These are phyloP conservation scores for Luffa acutangula DNA, from an alignment of 306 rosid species.

Conservation along the genomic window DNA sequence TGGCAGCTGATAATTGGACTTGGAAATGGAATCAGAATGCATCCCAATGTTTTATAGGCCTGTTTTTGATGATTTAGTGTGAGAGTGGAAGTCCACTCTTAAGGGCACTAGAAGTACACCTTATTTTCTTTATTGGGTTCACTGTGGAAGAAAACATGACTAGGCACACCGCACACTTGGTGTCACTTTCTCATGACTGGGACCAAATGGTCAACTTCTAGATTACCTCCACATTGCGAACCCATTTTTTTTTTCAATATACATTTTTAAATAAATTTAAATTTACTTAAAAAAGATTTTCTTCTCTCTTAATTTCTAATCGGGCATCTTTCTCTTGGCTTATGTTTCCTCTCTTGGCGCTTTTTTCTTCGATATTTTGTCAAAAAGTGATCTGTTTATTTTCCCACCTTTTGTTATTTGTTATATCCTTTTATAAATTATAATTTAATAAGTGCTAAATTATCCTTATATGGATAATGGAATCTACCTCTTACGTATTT, in stretches of 20 bases:
- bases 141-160: constrained; percentile 3
- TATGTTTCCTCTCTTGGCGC: neutral
- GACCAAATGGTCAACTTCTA: neutral
- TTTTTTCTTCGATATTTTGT: neutral
- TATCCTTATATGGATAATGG: neutral
- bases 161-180: neutral
- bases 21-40: neutral
- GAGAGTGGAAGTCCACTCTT: constrained; percentile 1
- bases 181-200: neutral
- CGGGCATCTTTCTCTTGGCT: neutral
- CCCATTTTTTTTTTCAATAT: neutral
- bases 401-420: neutral
- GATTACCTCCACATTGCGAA: neutral
- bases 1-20: neutral
- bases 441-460: neutral
- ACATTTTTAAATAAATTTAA: no score
- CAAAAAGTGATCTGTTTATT: neutral
- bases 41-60: neutral
- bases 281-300: no score
- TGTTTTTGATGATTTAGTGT: neutral
- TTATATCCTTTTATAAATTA: neutral
- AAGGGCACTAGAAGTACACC: neutral
- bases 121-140: neutral
- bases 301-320: neutral
- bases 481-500: neutral